phyloP scores from a whole-genome alignment of 768 basidiomycete genomes.

The Amanita phalloides region DNA sequence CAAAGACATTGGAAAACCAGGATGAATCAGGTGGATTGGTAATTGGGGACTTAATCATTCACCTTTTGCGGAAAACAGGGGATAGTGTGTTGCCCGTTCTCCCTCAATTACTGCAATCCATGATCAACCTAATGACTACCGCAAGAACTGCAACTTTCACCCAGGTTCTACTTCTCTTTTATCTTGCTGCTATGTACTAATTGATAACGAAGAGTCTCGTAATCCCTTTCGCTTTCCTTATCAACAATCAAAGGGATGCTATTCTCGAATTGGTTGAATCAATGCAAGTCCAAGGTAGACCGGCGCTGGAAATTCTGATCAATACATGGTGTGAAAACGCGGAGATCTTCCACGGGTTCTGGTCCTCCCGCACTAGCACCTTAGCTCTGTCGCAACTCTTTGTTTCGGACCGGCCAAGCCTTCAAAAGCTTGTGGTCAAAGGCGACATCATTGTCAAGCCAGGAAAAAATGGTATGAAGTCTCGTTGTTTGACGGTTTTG shows the following conservation, averaged over 20 bases:
- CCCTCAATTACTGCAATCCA: slow-evolving; percentile 76
- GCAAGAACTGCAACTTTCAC: slow-evolving; percentile 89
- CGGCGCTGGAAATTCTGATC: slow-evolving; percentile 79
- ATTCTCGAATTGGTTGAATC: slow-evolving; percentile 71
- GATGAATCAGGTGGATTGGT: slow-evolving; percentile 91
- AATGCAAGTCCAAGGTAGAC: slow-evolving; percentile 45
- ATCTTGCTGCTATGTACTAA: background rate
- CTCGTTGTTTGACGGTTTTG: slow-evolving; percentile 8
- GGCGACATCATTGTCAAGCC: slow-evolving; percentile 85
- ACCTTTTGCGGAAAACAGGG: slow-evolving; percentile 78
- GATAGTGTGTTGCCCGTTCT: slow-evolving; percentile 74
- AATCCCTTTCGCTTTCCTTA: slow-evolving; percentile 88
- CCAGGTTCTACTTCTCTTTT: slow-evolving; percentile 40
- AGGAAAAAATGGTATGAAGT: slow-evolving; percentile 64
- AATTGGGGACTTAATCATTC: slow-evolving; percentile 92
- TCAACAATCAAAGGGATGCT: slow-evolving; percentile 76
- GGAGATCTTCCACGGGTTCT: slow-evolving; percentile 90
- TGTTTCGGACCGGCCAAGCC: slow-evolving; percentile 47
- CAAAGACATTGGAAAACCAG: slow-evolving; percentile 62
- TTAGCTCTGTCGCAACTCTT: slow-evolving; percentile 75
- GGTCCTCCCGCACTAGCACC: slow-evolving; percentile 81
- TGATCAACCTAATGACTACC: slow-evolving; percentile 69
- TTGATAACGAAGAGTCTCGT: slow-evolving; percentile 57
- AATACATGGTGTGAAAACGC: slow-evolving; percentile 93
- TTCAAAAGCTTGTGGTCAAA: slow-evolving; percentile 69